Percentiles rank a stretch among this genome's conserved stretches.
Evolutionary conservation across 176 grass and related monocot species (phyloP).

Genomic region (Cenchrus purpureus): DNA sequence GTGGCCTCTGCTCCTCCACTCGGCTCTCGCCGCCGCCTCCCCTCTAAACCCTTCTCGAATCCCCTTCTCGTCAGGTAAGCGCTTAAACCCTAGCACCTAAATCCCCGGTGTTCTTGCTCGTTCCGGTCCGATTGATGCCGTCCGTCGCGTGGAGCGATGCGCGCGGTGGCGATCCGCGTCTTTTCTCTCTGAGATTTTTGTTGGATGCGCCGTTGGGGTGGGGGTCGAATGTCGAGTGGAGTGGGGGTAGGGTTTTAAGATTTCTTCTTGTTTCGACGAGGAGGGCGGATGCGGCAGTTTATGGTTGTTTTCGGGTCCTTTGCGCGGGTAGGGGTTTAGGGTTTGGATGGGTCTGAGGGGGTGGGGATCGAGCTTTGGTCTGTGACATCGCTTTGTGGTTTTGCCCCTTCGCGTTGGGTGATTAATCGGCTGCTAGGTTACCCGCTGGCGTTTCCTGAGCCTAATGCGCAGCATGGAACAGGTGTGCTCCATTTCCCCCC

Average conservation of each 20-base stretch:
- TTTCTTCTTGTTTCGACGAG: background rate
- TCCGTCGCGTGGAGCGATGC: background rate
- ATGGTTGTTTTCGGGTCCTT: background rate
- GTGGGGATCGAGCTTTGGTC: background rate
- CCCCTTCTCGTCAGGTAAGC: conserved; percentile 20
- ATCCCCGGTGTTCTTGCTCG: background rate
- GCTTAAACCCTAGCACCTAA: conserved; percentile 36
- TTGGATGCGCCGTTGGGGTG: background rate
- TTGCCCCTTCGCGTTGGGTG: background rate
- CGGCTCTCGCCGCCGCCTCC: conserved; percentile 21
- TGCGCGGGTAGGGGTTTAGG: background rate
- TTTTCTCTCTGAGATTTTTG: background rate
- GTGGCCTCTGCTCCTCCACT: background rate
- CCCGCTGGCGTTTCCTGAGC: background rate
- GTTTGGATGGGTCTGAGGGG: background rate
- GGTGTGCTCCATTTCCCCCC: background rate
- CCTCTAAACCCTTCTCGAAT: conserved; percentile 15
- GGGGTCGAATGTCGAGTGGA: background rate
- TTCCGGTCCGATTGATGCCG: no score
- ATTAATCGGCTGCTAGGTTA: background rate
- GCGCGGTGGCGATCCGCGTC: background rate
- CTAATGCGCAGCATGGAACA: background rate
- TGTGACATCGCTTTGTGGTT: background rate
- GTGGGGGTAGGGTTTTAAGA: background rate
- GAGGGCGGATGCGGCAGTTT: background rate